These are phyloP conservation scores for Mycena citricolor DNA, from an alignment of 1,284 basidiomycete genomes.

Conservation along the genomic window DNA sequence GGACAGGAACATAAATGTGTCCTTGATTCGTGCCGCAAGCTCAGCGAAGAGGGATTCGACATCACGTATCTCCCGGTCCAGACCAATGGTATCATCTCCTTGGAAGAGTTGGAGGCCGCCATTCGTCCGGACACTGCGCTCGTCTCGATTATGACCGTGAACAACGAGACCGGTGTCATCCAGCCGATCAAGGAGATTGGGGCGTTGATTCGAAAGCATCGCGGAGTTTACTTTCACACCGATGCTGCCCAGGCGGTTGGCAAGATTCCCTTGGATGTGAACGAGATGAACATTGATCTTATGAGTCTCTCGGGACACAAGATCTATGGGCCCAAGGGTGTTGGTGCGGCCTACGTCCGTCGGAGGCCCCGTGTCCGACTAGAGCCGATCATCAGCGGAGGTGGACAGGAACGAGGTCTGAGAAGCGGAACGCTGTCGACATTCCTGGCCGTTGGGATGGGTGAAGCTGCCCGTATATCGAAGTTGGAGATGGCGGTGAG, in stretches of 20 bases:
- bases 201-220: constrained; percentile 75
- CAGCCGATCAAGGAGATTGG: constrained; percentile 98
- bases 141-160: constrained; percentile 97
- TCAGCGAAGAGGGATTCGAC: constrained; percentile 97
- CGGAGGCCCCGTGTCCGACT: constrained; percentile 90
- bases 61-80: constrained; percentile 96
- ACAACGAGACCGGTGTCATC: constrained; percentile 99
- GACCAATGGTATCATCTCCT: constrained; percentile 79
- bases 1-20: constrained; percentile 98
- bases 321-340: constrained; percentile 96
- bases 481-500: constrained; percentile 90
- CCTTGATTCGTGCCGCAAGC: constrained; percentile 93
- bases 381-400: constrained; percentile 94
- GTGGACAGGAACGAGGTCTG: constrained; percentile 96
- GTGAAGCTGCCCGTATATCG: constrained; percentile 93
- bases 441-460: constrained; percentile 89
- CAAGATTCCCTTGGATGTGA: constrained; percentile 90
- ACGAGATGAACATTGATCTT: constrained; percentile 93
- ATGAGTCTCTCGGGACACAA: constrained; percentile 98
- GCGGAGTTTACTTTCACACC: constrained; percentile 94
- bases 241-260: constrained; percentile 97
- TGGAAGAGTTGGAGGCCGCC: constrained; percentile 76
- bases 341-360: constrained; percentile 94
- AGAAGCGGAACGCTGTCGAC: constrained; percentile 93
- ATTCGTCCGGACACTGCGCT: constrained; percentile 87